Percentiles rank a stretch among this genome's conserved stretches.
Evolutionary conservation across 129 eudicot genomes (phyloP).

Genomic region (Pittosporum tobira): DNA sequence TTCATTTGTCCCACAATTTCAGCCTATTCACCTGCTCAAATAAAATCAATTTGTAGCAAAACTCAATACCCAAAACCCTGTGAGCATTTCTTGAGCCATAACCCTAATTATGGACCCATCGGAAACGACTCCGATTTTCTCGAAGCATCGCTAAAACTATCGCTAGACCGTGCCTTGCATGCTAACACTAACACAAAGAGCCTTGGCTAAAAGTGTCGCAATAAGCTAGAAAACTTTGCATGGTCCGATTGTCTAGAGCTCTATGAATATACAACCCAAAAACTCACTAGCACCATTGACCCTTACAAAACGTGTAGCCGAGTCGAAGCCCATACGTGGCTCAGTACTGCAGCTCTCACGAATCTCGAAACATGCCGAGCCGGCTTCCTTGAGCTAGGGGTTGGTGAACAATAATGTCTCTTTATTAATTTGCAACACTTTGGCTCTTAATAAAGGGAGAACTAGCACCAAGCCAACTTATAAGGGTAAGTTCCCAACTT

Average conservation of each 20-base stretch:
- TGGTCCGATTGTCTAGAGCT: conserved; percentile 65
- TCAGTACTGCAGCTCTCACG: conserved; percentile 38
- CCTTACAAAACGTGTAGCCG: conserved; percentile 32
- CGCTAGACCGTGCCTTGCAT: conserved; percentile 32
- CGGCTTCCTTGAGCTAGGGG: no score
- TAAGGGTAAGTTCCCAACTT: no score
- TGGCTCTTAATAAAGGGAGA: conserved; percentile 34
- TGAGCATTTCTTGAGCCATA: conserved; percentile 30
- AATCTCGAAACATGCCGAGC: no score
- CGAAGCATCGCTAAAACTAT: conserved; percentile 23
- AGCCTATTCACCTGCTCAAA: conserved; percentile 18
- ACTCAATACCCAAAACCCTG: conserved; percentile 70
- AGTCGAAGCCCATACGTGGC: conserved; percentile 58
- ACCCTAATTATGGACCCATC: conserved; percentile 32
- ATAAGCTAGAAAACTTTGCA: conserved; percentile 43
- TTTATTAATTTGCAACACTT: no score
- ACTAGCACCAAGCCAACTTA: conserved; percentile 5
- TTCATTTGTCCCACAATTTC: conserved; percentile 16
- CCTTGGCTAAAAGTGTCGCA: conserved; percentile 38
- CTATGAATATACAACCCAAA: conserved; percentile 33
- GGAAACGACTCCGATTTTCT: conserved; percentile 41
- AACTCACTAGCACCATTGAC: conserved; percentile 41
- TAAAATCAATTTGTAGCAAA: conserved; percentile 59
- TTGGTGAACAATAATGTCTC: conserved; percentile 38
- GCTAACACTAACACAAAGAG: conserved; percentile 23